Base-by-base conservation (phyloP, 179 eudicot species). In the Heliamphora pulchella region DNA sequence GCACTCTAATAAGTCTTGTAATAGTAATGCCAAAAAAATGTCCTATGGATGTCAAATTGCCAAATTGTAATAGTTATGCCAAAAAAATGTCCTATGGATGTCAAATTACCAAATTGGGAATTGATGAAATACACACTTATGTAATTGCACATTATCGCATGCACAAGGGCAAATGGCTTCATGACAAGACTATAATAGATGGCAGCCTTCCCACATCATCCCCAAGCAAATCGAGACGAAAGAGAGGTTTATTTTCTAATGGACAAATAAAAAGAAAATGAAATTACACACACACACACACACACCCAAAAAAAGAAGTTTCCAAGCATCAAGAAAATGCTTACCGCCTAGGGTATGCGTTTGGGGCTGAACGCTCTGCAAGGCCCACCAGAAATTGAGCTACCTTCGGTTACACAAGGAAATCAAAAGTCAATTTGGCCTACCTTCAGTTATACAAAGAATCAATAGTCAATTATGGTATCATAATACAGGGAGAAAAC, bases 371-470 rank as follows among this genome's bases (percentile, higher is more conserved):
- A 86, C 78, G 94, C 88, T 96, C 98, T 0, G 99, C 99, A 83
- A 96, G 92, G 66, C 97, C 99, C 77, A 94, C 87, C 83, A 96
- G 79, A 89, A 96, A 96, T 86, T 96, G 99, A 72, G 89, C 97
- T 53, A 91, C 90, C 94, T 91, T 80, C 64, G 76, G 68, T 77
- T 58, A 67, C 58, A 50, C 39, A 69, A 50, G 31, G 41, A 83
- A 83, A 80, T 9, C 66, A 72, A 2, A 48, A 20, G 53, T 71
- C 57, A 57, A 5, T 22, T 31, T 54, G n/a, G n/a, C n/a, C n/a
- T n/a, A n/a, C n/a, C n/a, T n/a, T n/a, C n/a, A n/a, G n/a, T n/a
- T n/a, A n/a, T n/a, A n/a, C n/a, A n/a, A n/a, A n/a, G n/a, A n/a
- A n/a, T n/a, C n/a, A n/a, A n/a, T n/a, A n/a, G n/a, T n/a, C n/a